Conservation (phyloP, 2,329 filamentous ascomycete genomes). For the Tetracladium maxilliforme region DNA sequence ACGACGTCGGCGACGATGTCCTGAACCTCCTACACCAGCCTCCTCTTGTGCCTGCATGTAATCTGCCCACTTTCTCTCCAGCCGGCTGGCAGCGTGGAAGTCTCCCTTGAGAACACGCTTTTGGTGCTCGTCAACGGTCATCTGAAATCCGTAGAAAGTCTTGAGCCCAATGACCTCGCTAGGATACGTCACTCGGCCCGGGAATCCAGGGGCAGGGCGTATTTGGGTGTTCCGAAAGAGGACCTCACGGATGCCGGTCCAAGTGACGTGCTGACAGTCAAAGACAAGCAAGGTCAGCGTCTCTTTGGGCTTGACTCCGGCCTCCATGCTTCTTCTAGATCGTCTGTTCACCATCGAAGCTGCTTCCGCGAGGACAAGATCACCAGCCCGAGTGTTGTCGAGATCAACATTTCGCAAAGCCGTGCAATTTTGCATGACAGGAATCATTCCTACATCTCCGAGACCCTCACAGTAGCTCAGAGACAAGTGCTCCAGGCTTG, state of each 20-base stretch:
- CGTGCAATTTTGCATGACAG: constrained; percentile 62
- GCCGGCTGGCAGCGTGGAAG: constrained; percentile 54
- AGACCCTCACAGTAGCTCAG: constrained; percentile 83
- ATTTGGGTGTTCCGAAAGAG: constrained; percentile 77
- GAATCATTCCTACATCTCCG: constrained; percentile 71
- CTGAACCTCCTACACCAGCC: constrained; percentile 52
- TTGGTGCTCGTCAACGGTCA: constrained; percentile 85
- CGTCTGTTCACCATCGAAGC: constrained; percentile 64
- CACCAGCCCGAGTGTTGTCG: constrained; percentile 86
- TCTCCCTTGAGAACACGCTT: constrained; percentile 73
- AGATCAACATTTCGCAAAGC: constrained; percentile 61
- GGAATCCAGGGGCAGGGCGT: constrained; percentile 11
- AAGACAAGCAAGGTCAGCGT: constrained; percentile 72
- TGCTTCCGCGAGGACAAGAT: constrained; percentile 74
- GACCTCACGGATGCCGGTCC: constrained; percentile 80
- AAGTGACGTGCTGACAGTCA: constrained; percentile 84
- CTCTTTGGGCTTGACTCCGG: constrained; percentile 34
- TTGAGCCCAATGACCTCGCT: constrained; percentile 74
- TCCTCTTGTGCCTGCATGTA: constrained; percentile 91
- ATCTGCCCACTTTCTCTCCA: constrained; percentile 85
- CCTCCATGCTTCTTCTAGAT: constrained; percentile 23
- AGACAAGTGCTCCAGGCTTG: constrained; percentile 62
- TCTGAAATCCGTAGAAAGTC: constrained; percentile 91
- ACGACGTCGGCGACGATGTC: constrained; percentile 54
- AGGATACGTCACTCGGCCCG: constrained; percentile 39